These are phyloP conservation scores for Solanum boliviense DNA, from an alignment of 257 asterid species.

Conservation along the genomic window DNA sequence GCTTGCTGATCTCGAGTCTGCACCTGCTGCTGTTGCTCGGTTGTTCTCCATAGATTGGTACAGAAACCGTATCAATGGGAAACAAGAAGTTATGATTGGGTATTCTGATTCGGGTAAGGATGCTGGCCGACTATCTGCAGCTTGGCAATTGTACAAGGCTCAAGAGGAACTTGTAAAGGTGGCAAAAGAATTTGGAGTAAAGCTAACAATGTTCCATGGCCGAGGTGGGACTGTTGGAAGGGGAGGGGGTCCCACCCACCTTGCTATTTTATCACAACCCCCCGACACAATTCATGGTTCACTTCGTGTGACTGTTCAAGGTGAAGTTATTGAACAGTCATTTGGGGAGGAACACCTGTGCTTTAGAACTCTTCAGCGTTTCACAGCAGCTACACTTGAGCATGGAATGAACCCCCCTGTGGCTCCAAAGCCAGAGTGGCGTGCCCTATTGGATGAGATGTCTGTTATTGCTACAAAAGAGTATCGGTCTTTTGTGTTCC, in stretches of 20 bases:
- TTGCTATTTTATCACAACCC: conserved; percentile 92
- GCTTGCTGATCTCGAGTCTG: conserved; percentile 85
- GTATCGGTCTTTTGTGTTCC: conserved; percentile 74
- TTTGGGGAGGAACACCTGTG: conserved; percentile 94
- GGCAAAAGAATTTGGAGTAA: conserved; percentile 71
- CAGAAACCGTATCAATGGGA: conserved; percentile 58
- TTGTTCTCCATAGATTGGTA: conserved; percentile 90
- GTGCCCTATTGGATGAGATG: conserved; percentile 86
- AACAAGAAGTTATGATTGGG: conserved; percentile 96
- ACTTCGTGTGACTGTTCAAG: conserved; percentile 91
- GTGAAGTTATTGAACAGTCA: conserved; percentile 87
- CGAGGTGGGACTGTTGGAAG: conserved; percentile 92
- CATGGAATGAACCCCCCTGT: conserved; percentile 88
- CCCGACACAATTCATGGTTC: conserved; percentile 89
- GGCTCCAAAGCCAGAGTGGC: conserved; percentile 93
- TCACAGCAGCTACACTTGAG: conserved; percentile 98
- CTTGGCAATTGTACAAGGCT: conserved; percentile 90
- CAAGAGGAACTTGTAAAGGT: conserved; percentile 89
- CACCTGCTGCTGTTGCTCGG: conserved; percentile 85
- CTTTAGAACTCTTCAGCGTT: conserved; percentile 86
- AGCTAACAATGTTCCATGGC: conserved; percentile 90
- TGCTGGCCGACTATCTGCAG: conserved; percentile 94
- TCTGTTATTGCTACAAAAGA: conserved; percentile 75
- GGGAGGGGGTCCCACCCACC: conserved; percentile 98
- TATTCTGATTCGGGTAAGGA: conserved; percentile 96